These are phyloP conservation scores for Fusarium annulatum DNA, from an alignment of 2,329 filamentous ascomycete species.

Conservation along the genomic window DNA sequence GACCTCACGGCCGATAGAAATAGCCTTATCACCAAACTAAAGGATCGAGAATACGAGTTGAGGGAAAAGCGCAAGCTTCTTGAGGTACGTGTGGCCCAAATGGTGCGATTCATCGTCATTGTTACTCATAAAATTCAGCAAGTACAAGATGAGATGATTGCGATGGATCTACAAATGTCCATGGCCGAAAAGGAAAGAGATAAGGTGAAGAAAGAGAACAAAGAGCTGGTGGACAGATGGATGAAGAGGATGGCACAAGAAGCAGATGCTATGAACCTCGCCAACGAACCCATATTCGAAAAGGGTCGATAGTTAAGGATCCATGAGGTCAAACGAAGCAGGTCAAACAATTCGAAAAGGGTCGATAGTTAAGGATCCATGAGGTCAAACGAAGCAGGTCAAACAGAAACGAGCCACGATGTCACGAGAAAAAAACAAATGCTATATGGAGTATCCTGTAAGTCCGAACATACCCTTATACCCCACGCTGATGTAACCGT, in stretches of 20 bases:
- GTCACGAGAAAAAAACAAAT: conserved; percentile 41
- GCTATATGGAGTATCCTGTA: conserved; percentile 50
- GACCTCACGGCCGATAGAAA: conserved; percentile 72
- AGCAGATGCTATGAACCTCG: conserved; percentile 85
- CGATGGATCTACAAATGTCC: conserved; percentile 87
- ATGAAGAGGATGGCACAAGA: conserved; percentile 89
- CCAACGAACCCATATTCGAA: conserved; percentile 61
- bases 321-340: conserved; percentile 4
- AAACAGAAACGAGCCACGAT: conserved; percentile 2
- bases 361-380: conserved; percentile 34
- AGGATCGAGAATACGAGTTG: conserved; percentile 87
- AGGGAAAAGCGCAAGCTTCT: conserved; percentile 85
- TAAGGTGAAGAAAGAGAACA: conserved; percentile 83
- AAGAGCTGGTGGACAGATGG: conserved; percentile 90
- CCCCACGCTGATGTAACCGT: conserved; percentile 34
- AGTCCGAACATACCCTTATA: conserved; percentile 41
- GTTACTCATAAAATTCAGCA: conserved; percentile 59
- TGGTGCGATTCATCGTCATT: neutral
- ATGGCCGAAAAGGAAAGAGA: conserved; percentile 82
- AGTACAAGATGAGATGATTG: conserved; percentile 92
- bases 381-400: conserved; percentile 2
- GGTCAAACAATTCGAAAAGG: conserved; percentile 40
- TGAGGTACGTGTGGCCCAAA: conserved; percentile 62
- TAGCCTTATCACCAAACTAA: conserved; percentile 72
- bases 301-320: conserved; percentile 40